Evolutionary conservation across 2,329 filamentous ascomycete genomes (phyloP).

Genomic region (Pseudocercospora fuligena): DNA sequence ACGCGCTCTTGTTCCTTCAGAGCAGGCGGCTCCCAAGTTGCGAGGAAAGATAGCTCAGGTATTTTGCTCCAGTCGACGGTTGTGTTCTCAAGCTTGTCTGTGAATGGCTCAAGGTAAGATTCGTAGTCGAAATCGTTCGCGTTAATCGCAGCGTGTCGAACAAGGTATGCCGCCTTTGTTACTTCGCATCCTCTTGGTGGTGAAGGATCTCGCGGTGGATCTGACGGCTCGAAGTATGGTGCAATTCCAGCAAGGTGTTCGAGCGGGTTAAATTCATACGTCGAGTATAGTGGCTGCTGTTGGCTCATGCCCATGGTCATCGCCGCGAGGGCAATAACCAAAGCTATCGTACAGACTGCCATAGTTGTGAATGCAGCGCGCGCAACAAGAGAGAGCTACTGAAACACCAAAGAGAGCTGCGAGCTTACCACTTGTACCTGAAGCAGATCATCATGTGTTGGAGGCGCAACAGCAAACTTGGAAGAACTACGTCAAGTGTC

Average conservation of each 20-base stretch:
- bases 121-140: slow-evolving; percentile 60
- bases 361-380: not conserved
- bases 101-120: slow-evolving; percentile 56
- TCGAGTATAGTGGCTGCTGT: slow-evolving; percentile 37
- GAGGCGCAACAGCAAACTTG: slow-evolving; percentile 17
- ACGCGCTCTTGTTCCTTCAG: slow-evolving; percentile 63
- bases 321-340: slow-evolving; percentile 25
- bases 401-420: slow-evolving; percentile 1
- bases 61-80: slow-evolving; percentile 63
- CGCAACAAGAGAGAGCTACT: not conserved
- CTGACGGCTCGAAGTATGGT: slow-evolving; percentile 56
- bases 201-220: slow-evolving; percentile 52
- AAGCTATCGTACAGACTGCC: slow-evolving; percentile 20
- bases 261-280: slow-evolving; percentile 53
- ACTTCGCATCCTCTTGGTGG: slow-evolving; percentile 58
- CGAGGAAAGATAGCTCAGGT: slow-evolving; percentile 61
- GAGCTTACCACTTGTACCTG: slow-evolving; percentile 10
- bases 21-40: slow-evolving; percentile 59
- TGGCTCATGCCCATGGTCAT: slow-evolving; percentile 29
- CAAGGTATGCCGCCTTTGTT: slow-evolving; percentile 54
- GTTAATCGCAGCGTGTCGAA: slow-evolving; percentile 58
- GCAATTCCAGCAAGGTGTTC: slow-evolving; percentile 57
- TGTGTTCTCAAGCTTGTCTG: slow-evolving; percentile 63
- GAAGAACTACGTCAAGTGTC: slow-evolving; percentile 20
- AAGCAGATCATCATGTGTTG: slow-evolving; percentile 15